Base-by-base conservation (phyloP, 768 basidiomycete species). In the Heimioporus sp. region DNA sequence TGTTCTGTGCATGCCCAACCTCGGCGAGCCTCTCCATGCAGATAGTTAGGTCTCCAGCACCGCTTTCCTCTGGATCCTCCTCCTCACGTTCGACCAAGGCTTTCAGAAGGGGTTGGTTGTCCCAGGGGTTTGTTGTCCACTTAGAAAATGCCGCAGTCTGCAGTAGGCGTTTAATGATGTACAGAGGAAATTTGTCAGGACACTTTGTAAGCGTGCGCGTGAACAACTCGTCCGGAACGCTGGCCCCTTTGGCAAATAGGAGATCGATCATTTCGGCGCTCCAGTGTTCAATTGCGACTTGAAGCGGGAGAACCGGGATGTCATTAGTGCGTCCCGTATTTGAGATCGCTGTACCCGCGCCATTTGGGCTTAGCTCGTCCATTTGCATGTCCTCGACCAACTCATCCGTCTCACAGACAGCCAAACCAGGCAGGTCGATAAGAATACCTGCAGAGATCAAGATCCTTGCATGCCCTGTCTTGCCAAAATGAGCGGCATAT, bases 261-360 rank as follows among this genome's bases (percentile, higher is more conserved):
- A 56, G 8, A 19, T 56, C 48, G 16, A 51, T 0, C 13, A 51
- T 46, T 10, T 46, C 41, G 0, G 17, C 7, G 34, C 46, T 16
- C 56, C 56, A 58, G 13, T 30, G 49, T 3, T 46, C 43, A 3
- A 57, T 43, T 4, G 50, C 50, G 11, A 47, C 45, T 13, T 52
- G 45, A 0, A 52, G 16, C 9, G 53, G 20, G 0, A n/a, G 34
- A 2, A 16, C 30, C 19, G 1, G 40, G 32, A 2, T 12, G 8
- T 19, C 15, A 1, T 10, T 17, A 5, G 24, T 12, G 19, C 5
- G 24, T 3, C 24, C 24, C 24, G 15, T 6, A 7, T 10, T 28
- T 19, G 3, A 0, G 10, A 31, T 39, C 4, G 16, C 13, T 9
- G 15, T 16, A 3, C 9, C 15, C 21, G 16, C n/a, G 36, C 4